Evolutionary conservation across 371 early-diverging fungal genomes (phyloP).

Genomic region (Nosema muscidifuracis): DNA sequence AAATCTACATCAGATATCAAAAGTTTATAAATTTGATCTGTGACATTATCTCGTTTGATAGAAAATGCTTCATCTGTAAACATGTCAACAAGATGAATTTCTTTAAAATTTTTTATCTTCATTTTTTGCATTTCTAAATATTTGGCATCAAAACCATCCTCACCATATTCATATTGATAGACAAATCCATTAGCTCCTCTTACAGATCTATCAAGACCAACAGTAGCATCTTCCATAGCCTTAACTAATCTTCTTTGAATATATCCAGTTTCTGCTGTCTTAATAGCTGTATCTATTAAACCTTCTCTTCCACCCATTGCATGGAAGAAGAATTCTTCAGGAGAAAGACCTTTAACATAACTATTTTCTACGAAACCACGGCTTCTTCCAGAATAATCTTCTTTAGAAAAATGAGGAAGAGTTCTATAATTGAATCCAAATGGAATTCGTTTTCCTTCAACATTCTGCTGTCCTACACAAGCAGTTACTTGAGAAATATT

Average conservation of each 20-base stretch:
- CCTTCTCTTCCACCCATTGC: slow-evolving; percentile 99
- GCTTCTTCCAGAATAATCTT: slow-evolving; percentile 89
- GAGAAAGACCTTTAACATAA: slow-evolving; percentile 88
- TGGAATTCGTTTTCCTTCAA: slow-evolving; percentile 96
- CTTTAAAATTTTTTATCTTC: slow-evolving; percentile 14
- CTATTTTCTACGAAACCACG: slow-evolving; percentile 96
- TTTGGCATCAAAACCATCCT: slow-evolving; percentile 94
- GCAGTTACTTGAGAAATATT: slow-evolving; percentile 98
- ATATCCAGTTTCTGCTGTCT: slow-evolving; percentile 99
- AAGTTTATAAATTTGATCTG: slow-evolving; percentile 37
- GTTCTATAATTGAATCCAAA: slow-evolving; percentile 89
- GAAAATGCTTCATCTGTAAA: slow-evolving; percentile 4
- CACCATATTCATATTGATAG: slow-evolving; percentile 90
- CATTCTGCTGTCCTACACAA: slow-evolving; percentile 98
- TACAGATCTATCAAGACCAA: slow-evolving; percentile 91
- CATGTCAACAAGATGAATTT: slow-evolving; percentile 42
- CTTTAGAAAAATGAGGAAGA: slow-evolving; percentile 91
- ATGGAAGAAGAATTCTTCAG: slow-evolving; percentile 98
- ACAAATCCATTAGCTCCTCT: slow-evolving; percentile 82
- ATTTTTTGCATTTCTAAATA: slow-evolving; percentile 74
- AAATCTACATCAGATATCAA: slow-evolving; percentile 31
- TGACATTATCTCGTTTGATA: background rate
- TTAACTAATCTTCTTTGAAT: slow-evolving; percentile 97
- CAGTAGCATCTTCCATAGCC: slow-evolving; percentile 93
- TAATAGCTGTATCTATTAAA: slow-evolving; percentile 92